Percentiles rank a stretch among this genome's conserved stretches.
Evolutionary conservation across 2,329 filamentous ascomycete species (phyloP).

Genomic region (Alternaria viburni): DNA sequence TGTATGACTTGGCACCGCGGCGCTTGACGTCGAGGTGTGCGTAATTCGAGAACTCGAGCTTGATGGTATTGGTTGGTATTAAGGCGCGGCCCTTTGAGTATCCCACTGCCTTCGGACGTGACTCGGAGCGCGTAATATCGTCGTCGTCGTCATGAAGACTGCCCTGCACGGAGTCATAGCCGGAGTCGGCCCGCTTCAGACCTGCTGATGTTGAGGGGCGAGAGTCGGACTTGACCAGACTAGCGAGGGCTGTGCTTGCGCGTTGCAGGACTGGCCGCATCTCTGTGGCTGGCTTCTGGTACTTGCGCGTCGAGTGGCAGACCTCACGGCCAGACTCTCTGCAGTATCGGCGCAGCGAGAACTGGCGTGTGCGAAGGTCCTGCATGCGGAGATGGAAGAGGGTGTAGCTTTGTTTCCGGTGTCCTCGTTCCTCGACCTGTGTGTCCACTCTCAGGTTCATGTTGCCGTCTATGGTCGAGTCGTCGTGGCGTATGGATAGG

Average conservation of each 20-base stretch:
- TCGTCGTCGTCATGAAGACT: slow-evolving; percentile 22
- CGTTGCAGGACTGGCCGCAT: slow-evolving; percentile 61
- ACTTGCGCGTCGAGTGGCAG: slow-evolving; percentile 80
- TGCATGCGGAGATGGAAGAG: slow-evolving; percentile 97
- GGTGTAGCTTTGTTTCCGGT: slow-evolving; percentile 68
- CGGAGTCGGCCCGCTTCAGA: slow-evolving; percentile 65
- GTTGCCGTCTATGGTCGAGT: slow-evolving; percentile 88
- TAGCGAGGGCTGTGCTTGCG: slow-evolving; percentile 66
- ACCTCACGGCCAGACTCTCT: slow-evolving; percentile 92
- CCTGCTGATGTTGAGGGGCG: slow-evolving; percentile 51
- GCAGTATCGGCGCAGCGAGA: slow-evolving; percentile 89
- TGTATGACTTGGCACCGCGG: slow-evolving; percentile 68
- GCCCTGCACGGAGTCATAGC: slow-evolving; percentile 58
- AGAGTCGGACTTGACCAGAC: slow-evolving; percentile 62
- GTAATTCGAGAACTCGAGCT: slow-evolving; percentile 97
- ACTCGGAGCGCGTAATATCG: slow-evolving; percentile 18
- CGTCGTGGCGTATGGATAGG: slow-evolving; percentile 85
- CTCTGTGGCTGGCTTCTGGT: slow-evolving; percentile 61
- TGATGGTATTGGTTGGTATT: slow-evolving; percentile 75
- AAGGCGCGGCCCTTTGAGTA: slow-evolving; percentile 49
- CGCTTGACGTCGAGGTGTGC: slow-evolving; percentile 85
- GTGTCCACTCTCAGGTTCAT: slow-evolving; percentile 95
- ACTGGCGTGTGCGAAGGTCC: slow-evolving; percentile 83
- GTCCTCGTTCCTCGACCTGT: slow-evolving; percentile 64
- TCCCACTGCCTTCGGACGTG: slow-evolving; percentile 42